Conservation (phyloP, 1,139 yeast species). For the Saccharomyces pastorianus region DNA sequence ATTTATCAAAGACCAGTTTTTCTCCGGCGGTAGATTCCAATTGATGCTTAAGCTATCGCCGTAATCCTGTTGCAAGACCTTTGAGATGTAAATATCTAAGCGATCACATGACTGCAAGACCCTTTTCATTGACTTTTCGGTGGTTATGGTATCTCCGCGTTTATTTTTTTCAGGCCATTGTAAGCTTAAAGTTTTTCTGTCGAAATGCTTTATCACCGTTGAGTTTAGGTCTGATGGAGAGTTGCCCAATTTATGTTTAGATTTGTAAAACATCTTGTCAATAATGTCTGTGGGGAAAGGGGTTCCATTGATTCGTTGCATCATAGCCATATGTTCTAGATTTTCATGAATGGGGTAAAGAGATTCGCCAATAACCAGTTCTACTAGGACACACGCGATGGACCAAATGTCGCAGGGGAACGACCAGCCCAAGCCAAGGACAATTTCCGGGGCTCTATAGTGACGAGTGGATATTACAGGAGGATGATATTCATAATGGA, state of each 20-base stretch:
- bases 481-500: constrained; percentile 89
- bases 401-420: constrained; percentile 96
- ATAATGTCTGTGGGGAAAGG: constrained; percentile 26
- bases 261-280: constrained; percentile 30
- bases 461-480: constrained; percentile 90
- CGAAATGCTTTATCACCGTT: constrained; percentile 29
- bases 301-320: constrained; percentile 58
- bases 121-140: constrained; percentile 27
- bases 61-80: constrained; percentile 23
- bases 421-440: constrained; percentile 87
- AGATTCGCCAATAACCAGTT: constrained; percentile 91
- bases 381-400: constrained; percentile 87
- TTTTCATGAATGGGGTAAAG: constrained; percentile 92
- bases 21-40: constrained; percentile 28
- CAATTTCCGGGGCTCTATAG: constrained; percentile 95
- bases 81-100: constrained; percentile 24
- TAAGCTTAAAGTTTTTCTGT: constrained; percentile 16
- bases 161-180: constrained; percentile 30
- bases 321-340: constrained; percentile 88
- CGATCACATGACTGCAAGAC: constrained; percentile 27
- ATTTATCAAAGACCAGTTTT: constrained; percentile 26
- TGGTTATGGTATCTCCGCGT: constrained; percentile 24
- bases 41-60: constrained; percentile 25
- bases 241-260: constrained; percentile 27
- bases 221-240: constrained; percentile 27